Conservation (phyloP, 192 early-diverging fungal genomes). For the Podila minutissima region DNA sequence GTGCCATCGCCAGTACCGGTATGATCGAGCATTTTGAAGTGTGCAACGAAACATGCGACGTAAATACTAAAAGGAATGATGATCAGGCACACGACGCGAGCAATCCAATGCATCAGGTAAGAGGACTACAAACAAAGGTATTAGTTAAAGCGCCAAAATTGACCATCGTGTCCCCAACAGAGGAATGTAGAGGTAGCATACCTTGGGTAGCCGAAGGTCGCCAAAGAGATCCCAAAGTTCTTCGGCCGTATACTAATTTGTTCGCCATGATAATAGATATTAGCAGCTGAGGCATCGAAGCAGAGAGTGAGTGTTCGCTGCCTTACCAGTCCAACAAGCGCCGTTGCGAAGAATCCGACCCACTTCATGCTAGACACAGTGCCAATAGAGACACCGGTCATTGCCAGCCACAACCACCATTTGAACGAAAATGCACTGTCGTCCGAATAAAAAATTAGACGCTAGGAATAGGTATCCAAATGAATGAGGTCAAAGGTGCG, state of each 20-base stretch:
- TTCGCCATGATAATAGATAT: no score
- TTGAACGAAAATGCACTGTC: slow-evolving; percentile 77
- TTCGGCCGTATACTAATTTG: slow-evolving; percentile 74
- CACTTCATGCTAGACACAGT: slow-evolving; percentile 87
- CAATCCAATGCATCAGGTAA: slow-evolving; percentile 15
- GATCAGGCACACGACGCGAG: slow-evolving; percentile 77
- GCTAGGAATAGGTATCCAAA: neutral
- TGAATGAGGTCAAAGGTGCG: neutral
- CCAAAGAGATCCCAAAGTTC: slow-evolving; percentile 91
- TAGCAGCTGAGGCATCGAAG: neutral
- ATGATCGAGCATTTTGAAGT: slow-evolving; percentile 83
- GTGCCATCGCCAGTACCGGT: slow-evolving; percentile 85
- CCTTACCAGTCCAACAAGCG: slow-evolving; percentile 79
- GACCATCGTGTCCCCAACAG: neutral
- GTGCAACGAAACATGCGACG: slow-evolving; percentile 78
- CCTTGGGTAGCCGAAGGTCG: slow-evolving; percentile 63
- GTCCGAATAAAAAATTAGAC: slow-evolving; percentile 12
- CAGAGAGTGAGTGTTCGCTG: no score
- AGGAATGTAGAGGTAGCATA: neutral
- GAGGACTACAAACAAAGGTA: neutral
- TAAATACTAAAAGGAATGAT: slow-evolving; percentile 83
- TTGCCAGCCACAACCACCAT: slow-evolving; percentile 89
- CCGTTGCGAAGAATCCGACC: slow-evolving; percentile 92
- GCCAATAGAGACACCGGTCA: slow-evolving; percentile 89
- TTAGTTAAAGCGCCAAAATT: neutral